Base-by-base conservation (phyloP, 179 eudicot species). In the Gypsophila paniculata region DNA sequence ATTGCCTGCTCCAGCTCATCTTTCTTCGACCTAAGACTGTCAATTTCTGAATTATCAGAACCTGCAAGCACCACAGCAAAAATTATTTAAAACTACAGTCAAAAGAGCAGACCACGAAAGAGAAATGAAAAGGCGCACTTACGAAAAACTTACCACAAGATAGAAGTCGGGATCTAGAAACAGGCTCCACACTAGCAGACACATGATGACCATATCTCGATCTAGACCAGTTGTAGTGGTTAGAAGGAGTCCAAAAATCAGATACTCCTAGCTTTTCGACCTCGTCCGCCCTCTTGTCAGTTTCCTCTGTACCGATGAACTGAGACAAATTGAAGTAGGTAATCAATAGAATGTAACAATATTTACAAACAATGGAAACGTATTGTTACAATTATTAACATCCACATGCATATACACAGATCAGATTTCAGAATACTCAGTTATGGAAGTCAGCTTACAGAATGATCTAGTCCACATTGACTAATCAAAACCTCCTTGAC, bases 211-310 rank as follows among this genome's bases (percentile, higher is more conserved):
- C 92, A 86, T 94, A 92, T 83, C 99, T 84, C 53, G 99, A 94
- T 78, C 69, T 77, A 49, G 86, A 81, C 99, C 97, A 94, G 39
- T 82, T 77, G 67, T 90, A 94, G 76, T 94, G 99, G 77, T 84
- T 92, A 29, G 86, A 86, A 12, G 99, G 99, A 72, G 99, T 94
- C 97, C 99, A 94, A 70, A 90, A 76, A 77, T 94, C 95, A 73
- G 60, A 71, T 68, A 94, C 83, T 72, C 90, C 89, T 81, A 87
- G 72, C 71, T 75, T 79, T 65, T 69, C 78, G 60, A 85, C 88
- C 82, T 85, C 86, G 75, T 90, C 88, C 48, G 99, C 99, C 77
- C 84, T 88, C 66, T 79, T 71, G 78, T 92, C 92, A 53, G 96
- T 88, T 78, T 86, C 91, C 68, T 82, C 82, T 21, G 96, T 84